Evolutionary conservation across 1,284 basidiomycete genomes (phyloP), one percentile per base, ranked within the genome.

Genomic region (Ceratobasidium sp.): DNA sequence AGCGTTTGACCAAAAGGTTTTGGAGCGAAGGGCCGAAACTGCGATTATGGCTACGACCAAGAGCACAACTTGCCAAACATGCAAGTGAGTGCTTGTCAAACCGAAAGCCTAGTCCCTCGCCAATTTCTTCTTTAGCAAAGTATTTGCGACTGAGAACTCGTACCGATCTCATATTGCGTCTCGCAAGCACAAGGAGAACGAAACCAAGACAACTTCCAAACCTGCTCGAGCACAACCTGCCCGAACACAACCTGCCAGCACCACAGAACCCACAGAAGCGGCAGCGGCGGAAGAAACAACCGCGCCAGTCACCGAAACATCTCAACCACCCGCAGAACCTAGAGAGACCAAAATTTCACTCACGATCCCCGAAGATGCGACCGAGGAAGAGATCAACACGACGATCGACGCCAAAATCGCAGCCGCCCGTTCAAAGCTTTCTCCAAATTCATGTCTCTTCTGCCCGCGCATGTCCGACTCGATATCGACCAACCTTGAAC

Each of bases 1-100:
- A 7, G 81, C 92, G 0, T 99, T 98, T 85, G 92, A 96, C 79
- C 89, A 95, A 79, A 99, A 98, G 81, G 92, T 98, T n/a, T 81
- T 92, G 37, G 92, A 95, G 76, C 85, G 92, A 77, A 85, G 89
- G 37, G 86, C 88, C 61, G 92, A 95, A 83, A 91, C 89, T 0
- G 89, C 91, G 0, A 84, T 93, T 68, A 88, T 88, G 81, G 84
- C 88, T 7, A 90, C 90, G 53, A 81, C 85, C 1, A 89, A 88
- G 77, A 88, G 87, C 24, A 86, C 90, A 46, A 85, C 84, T 11
- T 98, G 96, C 80, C 87, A 89, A 48, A 82, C 88, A n/a, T 98
- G 96, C 91, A 89, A 87, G 96, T 96, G 73, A 76, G 83, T 81
- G 22, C 9, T 63, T 58, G 29, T 7, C 16, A 53, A 22, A 27